Percentiles rank a stretch among this genome's conserved stretches.
These are phyloP conservation scores for Leucosporidium scottii DNA, from an alignment of 768 basidiomycete species.

Conservation along the genomic window DNA sequence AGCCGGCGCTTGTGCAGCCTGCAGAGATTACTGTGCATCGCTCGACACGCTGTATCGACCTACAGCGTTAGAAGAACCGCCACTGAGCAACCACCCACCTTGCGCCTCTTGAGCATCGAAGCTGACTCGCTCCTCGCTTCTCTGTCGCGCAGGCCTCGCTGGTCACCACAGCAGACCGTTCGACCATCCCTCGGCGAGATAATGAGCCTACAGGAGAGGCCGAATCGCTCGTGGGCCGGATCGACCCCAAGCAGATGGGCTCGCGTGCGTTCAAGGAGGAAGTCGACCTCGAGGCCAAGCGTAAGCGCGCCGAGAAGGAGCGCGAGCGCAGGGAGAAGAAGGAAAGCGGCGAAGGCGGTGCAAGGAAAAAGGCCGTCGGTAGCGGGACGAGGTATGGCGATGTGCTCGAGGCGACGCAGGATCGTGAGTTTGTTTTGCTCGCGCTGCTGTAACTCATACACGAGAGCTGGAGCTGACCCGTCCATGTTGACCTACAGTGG, in stretches of 20 bases:
- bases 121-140: neutral
- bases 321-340: slow-evolving; percentile 14
- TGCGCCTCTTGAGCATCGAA: neutral
- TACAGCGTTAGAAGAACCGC: neutral
- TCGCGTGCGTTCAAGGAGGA: slow-evolving; percentile 73
- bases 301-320: slow-evolving; percentile 58
- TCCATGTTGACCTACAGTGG: slow-evolving; percentile 48
- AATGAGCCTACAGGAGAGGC: slow-evolving; percentile 96
- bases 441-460: neutral
- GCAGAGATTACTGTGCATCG: neutral
- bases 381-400: slow-evolving; percentile 67
- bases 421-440: slow-evolving; percentile 39
- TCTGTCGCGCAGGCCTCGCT: slow-evolving; percentile 56
- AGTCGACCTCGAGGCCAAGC: slow-evolving; percentile 86
- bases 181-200: slow-evolving; percentile 46
- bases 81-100: neutral
- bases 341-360: neutral
- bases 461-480: neutral
- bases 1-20: neutral
- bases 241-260: slow-evolving; percentile 87
- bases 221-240: slow-evolving; percentile 82
- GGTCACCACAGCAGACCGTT: slow-evolving; percentile 71
- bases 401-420: slow-evolving; percentile 88
- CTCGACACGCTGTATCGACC: neutral
- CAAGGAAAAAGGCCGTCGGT: slow-evolving; percentile 32